Evolutionary conservation across 192 early-diverging fungal species (phyloP), one percentile per base, ranked within the genome.

Genomic region (Coemansia furcata): DNA sequence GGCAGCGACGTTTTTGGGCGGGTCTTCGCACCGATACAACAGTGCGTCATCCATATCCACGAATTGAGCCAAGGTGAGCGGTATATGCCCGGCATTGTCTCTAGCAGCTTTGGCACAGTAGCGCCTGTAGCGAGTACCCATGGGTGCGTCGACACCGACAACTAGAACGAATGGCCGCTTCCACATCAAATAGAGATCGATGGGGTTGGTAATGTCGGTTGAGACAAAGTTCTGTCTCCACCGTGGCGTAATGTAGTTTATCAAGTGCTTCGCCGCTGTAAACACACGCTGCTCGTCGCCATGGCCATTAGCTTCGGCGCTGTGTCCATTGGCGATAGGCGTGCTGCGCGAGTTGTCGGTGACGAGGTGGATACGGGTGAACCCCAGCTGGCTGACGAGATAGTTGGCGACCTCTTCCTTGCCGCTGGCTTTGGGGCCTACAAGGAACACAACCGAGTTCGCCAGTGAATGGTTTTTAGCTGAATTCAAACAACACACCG

Each of bases 81-180:
- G 17, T 33, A 12, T 17, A 4, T 21, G 14, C 19, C 14, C 30
- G 6, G 35, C 23, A 5, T 6, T 6, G 7, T 10, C 15, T 37
- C 7, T 10, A 10, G n/a, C 37, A 33, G 78, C 82, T 85, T 82
- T 77, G 29, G 62, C 21, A 3, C 82, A 50, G 59, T 78, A 84
- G 26, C 92, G 84, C 58, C 69, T 71, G 74, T 90, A 93, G 35
- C 95, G 89, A 21, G 89, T 72, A 30, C 73, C 75, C 29, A 88
- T 70, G 0, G 93, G 91, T n/a, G 93, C 92, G 55, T 96, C 91
- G 6, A 99, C 84, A n/a, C 90, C 86, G 1, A 97, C 84, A 9
- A 97, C 70, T 8, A 97, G 77, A 36, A 95, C 88, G 81, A 96
- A 93, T 0, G 92, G 92, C n/a, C 80, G 75, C 72, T 82, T 83